Evolutionary conservation across 352 stramenopile genomes (phyloP).

Genomic region (Phytopythium boreale): DNA sequence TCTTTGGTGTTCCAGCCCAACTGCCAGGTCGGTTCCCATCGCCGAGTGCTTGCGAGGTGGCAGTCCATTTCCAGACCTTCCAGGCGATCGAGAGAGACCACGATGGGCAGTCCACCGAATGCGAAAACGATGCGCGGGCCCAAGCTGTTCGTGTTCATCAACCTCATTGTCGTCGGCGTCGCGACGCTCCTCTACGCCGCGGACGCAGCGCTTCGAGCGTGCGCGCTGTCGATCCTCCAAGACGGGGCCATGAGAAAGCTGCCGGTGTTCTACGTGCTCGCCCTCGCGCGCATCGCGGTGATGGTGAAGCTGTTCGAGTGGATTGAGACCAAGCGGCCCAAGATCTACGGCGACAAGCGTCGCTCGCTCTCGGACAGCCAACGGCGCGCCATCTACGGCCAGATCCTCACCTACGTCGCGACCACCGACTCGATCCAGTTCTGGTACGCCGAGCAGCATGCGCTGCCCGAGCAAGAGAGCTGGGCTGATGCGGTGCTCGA

Average conservation of each 20-base stretch:
- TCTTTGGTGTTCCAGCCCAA: neutral
- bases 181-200: neutral
- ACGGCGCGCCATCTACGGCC: conserved; percentile 27
- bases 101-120: neutral
- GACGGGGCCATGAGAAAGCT: neutral
- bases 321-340: conserved; percentile 37
- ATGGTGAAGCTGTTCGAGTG: conserved; percentile 49
- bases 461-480: neutral
- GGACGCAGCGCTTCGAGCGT: neutral
- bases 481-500: conserved; percentile 5
- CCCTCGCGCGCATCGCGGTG: conserved; percentile 24
- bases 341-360: conserved; percentile 46
- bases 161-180: neutral
- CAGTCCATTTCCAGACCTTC: neutral
- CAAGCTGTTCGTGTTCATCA: neutral
- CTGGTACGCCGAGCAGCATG: conserved; percentile 12
- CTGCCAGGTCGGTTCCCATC: neutral
- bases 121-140: neutral
- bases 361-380: conserved; percentile 18
- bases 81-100: neutral
- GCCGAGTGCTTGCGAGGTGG: neutral
- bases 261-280: conserved; percentile 17
- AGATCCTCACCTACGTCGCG: conserved; percentile 39
- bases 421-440: conserved; percentile 41
- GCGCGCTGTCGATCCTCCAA: neutral